Percentiles rank a stretch among this genome's conserved stretches.
phyloP scores from a whole-genome alignment of 768 basidiomycete genomes.

The Tricholoma flavovirens region DNA sequence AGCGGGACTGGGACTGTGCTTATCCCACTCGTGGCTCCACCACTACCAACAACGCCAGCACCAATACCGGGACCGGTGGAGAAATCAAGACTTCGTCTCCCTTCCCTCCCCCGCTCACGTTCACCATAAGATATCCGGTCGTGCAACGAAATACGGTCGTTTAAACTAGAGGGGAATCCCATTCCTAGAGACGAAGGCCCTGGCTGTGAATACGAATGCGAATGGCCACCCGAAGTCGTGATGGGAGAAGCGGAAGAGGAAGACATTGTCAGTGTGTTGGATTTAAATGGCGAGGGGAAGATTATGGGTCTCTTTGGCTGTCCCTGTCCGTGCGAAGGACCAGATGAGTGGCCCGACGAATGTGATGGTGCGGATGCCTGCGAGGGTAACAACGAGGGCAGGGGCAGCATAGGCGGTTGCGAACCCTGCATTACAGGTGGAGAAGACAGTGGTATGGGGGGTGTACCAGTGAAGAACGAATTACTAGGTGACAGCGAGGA shows the following conservation, averaged over 20 bases:
- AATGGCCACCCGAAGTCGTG: not conserved
- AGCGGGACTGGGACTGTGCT: not conserved
- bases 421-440: not conserved
- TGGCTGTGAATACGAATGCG: slow-evolving; percentile 1
- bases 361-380: not conserved
- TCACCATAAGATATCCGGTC: not conserved
- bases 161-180: not conserved
- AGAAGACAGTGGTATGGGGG: not conserved
- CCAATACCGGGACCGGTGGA: not conserved
- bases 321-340: not conserved
- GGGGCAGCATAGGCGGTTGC: not conserved
- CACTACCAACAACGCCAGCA: not conserved
- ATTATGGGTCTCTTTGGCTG: slow-evolving; percentile 3
- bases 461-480: slow-evolving; percentile 12
- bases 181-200: not conserved
- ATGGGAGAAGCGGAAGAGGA: slow-evolving; percentile 7
- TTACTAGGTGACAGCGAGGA: slow-evolving; percentile 16
- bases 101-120: not conserved
- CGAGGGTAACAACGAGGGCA: not conserved
- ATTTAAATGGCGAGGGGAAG: slow-evolving; percentile 25
- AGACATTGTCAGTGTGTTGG: slow-evolving; percentile 20
- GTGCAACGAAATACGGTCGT: slow-evolving; percentile 2
- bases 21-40: no score
- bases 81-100: slow-evolving; percentile 4
- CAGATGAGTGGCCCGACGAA: no score